Conservation (phyloP, 2,329 filamentous ascomycete species). For the Ascochyta viciae-villosae region DNA sequence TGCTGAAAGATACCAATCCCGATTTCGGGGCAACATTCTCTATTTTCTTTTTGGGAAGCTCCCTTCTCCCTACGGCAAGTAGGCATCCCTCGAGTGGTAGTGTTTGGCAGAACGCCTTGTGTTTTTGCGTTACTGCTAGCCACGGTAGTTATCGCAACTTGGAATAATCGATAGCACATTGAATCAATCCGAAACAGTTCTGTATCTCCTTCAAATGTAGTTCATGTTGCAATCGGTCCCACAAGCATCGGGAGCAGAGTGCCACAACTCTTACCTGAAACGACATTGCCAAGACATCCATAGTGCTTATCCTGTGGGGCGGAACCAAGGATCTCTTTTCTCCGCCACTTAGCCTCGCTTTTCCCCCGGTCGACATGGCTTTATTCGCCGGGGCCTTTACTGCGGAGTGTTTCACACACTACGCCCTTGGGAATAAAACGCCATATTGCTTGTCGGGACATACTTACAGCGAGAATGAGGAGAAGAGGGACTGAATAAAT, state of each 20-base stretch:
- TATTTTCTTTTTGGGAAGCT: not conserved
- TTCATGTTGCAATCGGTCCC: slow-evolving; percentile 5
- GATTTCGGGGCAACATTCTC: not conserved
- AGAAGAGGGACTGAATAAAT: slow-evolving; percentile 2
- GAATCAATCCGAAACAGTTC: not conserved
- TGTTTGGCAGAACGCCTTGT: not conserved
- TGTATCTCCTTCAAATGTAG: not conserved
- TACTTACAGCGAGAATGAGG: slow-evolving; percentile 10
- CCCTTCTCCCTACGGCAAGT: not conserved
- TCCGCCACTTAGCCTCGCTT: slow-evolving; percentile 38
- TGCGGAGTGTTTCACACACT: slow-evolving; percentile 2
- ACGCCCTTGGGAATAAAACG: not conserved
- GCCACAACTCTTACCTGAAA: slow-evolving; percentile 12
- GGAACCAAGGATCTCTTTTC: slow-evolving; percentile 15
- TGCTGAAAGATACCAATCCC: not conserved
- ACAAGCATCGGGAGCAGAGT: slow-evolving; percentile 1
- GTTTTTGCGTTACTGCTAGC: not conserved
- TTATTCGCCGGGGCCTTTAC: not conserved
- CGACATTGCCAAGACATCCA: slow-evolving; percentile 25
- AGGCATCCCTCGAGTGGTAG: too few species aligned
- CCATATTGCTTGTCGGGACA: slow-evolving; percentile 5
- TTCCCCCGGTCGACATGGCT: slow-evolving; percentile 21
- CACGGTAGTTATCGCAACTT: not conserved
- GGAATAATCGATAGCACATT: not conserved
- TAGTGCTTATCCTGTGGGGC: slow-evolving; percentile 28